These are phyloP conservation scores for Suhomyces tanzawaensis DNA, from an alignment of 805 yeast genomes.

Conservation along the genomic window DNA sequence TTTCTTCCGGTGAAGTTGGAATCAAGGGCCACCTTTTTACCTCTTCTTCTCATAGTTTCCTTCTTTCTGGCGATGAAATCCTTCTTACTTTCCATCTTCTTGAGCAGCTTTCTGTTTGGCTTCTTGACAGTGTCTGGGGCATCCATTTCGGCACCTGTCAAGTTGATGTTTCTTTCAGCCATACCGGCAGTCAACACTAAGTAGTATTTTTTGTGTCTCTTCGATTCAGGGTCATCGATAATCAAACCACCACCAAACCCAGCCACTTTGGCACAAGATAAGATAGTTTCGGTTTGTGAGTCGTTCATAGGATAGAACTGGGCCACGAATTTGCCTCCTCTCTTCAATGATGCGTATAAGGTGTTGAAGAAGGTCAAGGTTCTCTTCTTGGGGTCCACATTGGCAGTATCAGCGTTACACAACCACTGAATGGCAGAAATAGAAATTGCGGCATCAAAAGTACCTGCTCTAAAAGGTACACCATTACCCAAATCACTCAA, in stretches of 20 bases:
- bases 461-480: constrained; percentile 91
- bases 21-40: constrained; percentile 84
- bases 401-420: constrained; percentile 87
- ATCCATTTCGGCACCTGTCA: constrained; percentile 80
- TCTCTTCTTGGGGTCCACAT: constrained; percentile 81
- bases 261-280: constrained; percentile 83
- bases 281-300: constrained; percentile 71
- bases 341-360: constrained; percentile 75
- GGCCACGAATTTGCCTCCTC: constrained; percentile 97
- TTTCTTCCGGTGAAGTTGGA: constrained; percentile 87
- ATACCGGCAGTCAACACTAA: constrained; percentile 85
- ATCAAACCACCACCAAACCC: constrained; percentile 97
- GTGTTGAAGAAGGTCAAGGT: constrained; percentile 82
- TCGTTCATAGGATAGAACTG: constrained; percentile 96
- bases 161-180: constrained; percentile 69
- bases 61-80: constrained; percentile 88
- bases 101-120: constrained; percentile 46
- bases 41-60: constrained; percentile 88
- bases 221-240: constrained; percentile 89
- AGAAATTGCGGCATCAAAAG: constrained; percentile 94
- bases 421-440: constrained; percentile 97
- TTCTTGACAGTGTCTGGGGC: constrained; percentile 47
- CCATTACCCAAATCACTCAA: constrained; percentile 93
- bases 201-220: constrained; percentile 87
- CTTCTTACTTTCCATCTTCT: constrained; percentile 68